phyloP scores from a whole-genome alignment of 1,139 yeast genomes.

The Lodderomyces oxycetoniae region DNA sequence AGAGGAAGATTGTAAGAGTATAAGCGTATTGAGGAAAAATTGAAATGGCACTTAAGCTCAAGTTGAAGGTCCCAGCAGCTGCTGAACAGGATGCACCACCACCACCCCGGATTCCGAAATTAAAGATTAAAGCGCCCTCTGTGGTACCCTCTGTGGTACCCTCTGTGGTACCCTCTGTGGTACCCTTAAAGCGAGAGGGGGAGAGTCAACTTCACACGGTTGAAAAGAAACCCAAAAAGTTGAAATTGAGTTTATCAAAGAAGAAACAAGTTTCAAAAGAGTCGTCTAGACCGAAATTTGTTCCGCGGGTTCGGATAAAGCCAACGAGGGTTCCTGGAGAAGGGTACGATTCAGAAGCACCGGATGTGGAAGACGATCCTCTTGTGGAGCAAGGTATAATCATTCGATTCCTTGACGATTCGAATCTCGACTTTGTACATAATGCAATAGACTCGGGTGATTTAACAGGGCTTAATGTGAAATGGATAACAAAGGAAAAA shows the following conservation, averaged over 20 bases:
- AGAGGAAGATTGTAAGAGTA: too few species aligned
- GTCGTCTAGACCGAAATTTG: constrained; percentile 16
- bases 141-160: too few species aligned
- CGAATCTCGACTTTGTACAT: constrained; percentile 72
- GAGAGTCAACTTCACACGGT: constrained; percentile 2
- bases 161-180: too few species aligned
- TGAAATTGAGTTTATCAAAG: constrained; percentile 20
- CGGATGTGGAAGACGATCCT: constrained; percentile 94
- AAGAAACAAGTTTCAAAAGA: constrained; percentile 14
- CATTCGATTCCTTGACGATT: constrained; percentile 73
- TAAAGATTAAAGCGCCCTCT: constrained; percentile 28
- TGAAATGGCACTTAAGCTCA: constrained; percentile 23
- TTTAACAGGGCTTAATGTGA: constrained; percentile 63
- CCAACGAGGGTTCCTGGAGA: constrained; percentile 88
- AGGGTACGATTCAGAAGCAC: constrained; percentile 96
- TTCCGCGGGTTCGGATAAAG: constrained; percentile 71
- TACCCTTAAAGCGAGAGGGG: constrained; percentile 7
- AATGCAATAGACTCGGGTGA: constrained; percentile 81
- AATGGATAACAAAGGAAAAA: constrained; percentile 75
- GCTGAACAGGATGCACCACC: constrained; percentile 8
- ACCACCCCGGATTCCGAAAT: constrained; percentile 19
- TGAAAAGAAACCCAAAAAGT: constrained; percentile 19
- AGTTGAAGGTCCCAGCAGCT: constrained; percentile 22
- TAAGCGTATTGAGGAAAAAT: too few species aligned
- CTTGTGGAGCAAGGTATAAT: constrained; percentile 81